Conservation (phyloP, 1,139 yeast species). For the Nakaseomyces bracarensis region DNA sequence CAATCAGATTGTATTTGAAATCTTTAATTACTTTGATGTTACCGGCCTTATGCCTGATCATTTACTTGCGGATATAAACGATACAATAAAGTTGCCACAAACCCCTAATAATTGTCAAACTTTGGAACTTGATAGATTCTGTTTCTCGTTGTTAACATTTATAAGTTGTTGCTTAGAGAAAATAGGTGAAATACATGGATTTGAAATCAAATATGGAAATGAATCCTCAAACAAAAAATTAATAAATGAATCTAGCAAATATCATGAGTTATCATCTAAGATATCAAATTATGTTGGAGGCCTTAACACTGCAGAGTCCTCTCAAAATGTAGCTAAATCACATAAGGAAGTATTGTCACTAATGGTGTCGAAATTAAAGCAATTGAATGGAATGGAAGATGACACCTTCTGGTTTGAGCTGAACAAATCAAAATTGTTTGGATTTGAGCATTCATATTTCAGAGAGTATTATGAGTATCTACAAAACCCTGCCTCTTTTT, state of each 20-base stretch:
- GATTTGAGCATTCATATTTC: background rate
- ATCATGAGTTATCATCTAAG: too few relatives aligned
- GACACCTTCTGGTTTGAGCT: background rate
- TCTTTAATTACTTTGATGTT: background rate
- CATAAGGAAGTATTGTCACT: background rate
- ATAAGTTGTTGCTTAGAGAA: background rate
- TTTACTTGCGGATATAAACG: background rate
- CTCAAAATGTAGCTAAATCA: too few relatives aligned
- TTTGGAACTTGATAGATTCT: background rate
- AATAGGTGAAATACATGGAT: background rate
- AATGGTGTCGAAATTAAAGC: background rate
- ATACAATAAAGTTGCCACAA: background rate
- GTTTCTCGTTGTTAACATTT: background rate
- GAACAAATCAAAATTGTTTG: background rate
- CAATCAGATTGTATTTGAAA: background rate
- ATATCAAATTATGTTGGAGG: too few relatives aligned
- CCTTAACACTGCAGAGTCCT: too few relatives aligned
- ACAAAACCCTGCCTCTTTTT: background rate
- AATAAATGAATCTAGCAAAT: too few relatives aligned
- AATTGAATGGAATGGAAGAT: background rate
- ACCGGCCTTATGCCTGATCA: background rate
- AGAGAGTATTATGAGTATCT: background rate
- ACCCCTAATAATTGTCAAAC: background rate
- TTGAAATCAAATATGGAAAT: too few relatives aligned
- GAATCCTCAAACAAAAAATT: too few relatives aligned